Evolutionary conservation across 805 yeast genomes (phyloP).

Genomic region (Suhomyces tanzawaensis): DNA sequence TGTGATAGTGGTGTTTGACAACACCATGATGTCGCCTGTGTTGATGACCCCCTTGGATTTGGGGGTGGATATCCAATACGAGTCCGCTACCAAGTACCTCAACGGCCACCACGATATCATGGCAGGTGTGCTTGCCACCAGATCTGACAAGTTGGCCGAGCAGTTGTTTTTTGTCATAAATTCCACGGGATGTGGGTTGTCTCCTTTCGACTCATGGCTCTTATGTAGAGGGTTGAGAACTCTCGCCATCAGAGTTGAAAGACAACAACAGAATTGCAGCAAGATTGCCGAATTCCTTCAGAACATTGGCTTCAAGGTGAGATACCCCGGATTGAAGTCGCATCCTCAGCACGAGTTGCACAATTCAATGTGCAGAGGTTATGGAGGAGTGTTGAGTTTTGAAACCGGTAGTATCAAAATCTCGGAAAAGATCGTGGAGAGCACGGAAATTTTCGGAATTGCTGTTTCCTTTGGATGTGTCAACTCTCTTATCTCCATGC

Average conservation of each 20-base stretch:
- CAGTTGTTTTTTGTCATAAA: slow-evolving; percentile 74
- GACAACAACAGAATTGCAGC: slow-evolving; percentile 75
- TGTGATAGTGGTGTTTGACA: slow-evolving; percentile 79
- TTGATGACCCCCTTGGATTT: slow-evolving; percentile 80
- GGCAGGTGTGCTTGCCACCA: slow-evolving; percentile 89
- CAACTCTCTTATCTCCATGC: slow-evolving; percentile 87
- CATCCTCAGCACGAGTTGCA: slow-evolving; percentile 85
- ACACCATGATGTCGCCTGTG: slow-evolving; percentile 95
- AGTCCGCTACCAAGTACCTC: slow-evolving; percentile 87
- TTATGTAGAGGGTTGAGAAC: slow-evolving; percentile 87
- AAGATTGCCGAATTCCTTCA: slow-evolving; percentile 74
- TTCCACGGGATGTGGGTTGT: slow-evolving; percentile 85
- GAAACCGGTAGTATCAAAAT: slow-evolving; percentile 75
- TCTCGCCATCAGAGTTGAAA: slow-evolving; percentile 77
- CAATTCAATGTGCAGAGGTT: slow-evolving; percentile 71
- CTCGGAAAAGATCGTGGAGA: slow-evolving; percentile 71
- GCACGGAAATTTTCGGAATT: slow-evolving; percentile 75
- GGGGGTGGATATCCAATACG: slow-evolving; percentile 90
- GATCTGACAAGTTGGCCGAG: slow-evolving; percentile 61
- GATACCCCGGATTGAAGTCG: slow-evolving; percentile 80
- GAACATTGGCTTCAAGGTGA: slow-evolving; percentile 65
- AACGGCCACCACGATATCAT: slow-evolving; percentile 95
- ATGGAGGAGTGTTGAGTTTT: slow-evolving; percentile 85
- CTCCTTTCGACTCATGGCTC: slow-evolving; percentile 93
- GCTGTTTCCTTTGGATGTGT: slow-evolving; percentile 95